These are phyloP conservation scores for Auriscalpium vulgare DNA, from an alignment of 768 basidiomycete species.

Conservation along the genomic window DNA sequence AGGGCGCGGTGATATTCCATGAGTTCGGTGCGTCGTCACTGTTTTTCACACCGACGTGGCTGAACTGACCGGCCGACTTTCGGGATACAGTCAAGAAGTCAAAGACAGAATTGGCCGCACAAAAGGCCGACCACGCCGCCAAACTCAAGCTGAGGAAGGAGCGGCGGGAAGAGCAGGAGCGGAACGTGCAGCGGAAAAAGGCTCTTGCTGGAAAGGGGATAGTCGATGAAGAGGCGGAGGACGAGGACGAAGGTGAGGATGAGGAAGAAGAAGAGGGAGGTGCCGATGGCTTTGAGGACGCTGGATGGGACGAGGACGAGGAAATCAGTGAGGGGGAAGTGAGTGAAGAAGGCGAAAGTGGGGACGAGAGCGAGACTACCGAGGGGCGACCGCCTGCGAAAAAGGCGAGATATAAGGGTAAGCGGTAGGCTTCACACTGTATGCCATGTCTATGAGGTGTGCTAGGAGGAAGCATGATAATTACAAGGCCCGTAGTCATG, in stretches of 20 bases:
- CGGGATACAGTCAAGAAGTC: conserved; percentile 78
- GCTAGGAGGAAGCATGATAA: no score
- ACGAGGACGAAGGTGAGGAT: conserved; percentile 29
- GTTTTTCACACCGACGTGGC: conserved; percentile 1
- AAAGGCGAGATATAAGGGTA: conserved; percentile 43
- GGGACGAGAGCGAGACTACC: conserved; percentile 32
- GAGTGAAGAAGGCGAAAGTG: conserved; percentile 30
- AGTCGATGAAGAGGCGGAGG: conserved; percentile 26
- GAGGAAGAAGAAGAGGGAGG: conserved; percentile 31
- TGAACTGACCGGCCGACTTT: background rate
- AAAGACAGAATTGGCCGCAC: conserved; percentile 59
- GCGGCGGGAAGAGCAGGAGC: conserved; percentile 83
- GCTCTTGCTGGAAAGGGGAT: conserved; percentile 27
- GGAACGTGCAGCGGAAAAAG: conserved; percentile 83
- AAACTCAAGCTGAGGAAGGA: conserved; percentile 70
- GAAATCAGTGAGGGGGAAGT: conserved; percentile 53
- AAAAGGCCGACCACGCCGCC: conserved; percentile 68
- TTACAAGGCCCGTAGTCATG: no score
- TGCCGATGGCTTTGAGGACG: conserved; percentile 24
- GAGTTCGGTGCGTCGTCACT: conserved; percentile 62
- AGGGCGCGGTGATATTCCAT: conserved; percentile 91
- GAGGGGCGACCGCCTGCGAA: conserved; percentile 42
- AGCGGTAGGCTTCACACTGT: conserved; percentile 26
- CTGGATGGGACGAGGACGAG: conserved; percentile 51
- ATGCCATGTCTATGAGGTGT: no score